phyloP scores from a whole-genome alignment of 108 stramenopile genomes.

The Nitzschia sp. region DNA sequence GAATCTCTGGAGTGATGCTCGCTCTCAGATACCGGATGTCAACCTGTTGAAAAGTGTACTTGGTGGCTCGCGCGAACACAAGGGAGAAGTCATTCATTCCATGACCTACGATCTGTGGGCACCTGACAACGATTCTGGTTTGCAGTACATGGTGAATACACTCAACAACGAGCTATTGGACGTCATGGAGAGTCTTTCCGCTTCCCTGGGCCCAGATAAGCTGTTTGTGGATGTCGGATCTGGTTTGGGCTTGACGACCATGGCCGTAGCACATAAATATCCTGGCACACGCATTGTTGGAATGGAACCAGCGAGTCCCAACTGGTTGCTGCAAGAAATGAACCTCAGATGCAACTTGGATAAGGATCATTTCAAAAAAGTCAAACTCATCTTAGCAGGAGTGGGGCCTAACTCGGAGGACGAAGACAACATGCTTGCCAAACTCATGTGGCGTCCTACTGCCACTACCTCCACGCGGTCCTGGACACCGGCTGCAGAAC shows the following conservation, averaged over 20 bases:
- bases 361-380: conserved; percentile 47
- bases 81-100: conserved; percentile 41
- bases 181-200: conserved; percentile 42
- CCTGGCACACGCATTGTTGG: conserved; percentile 67
- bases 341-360: conserved; percentile 71
- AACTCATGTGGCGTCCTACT: conserved; percentile 69
- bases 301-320: conserved; percentile 76
- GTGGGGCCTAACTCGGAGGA: conserved; percentile 71
- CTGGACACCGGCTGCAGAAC: conserved; percentile 62
- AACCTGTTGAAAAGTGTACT: conserved; percentile 44
- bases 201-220: conserved; percentile 58
- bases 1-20: conserved; percentile 68
- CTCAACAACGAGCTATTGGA: conserved; percentile 49
- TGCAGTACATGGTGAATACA: conserved; percentile 50
- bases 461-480: conserved; percentile 63
- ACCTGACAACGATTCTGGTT: conserved; percentile 53
- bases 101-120: conserved; percentile 64
- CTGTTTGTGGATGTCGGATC: conserved; percentile 79
- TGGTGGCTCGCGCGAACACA: conserved; percentile 42
- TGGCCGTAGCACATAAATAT: conserved; percentile 57
- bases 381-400: conserved; percentile 50
- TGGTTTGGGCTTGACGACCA: conserved; percentile 64
- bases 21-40: conserved; percentile 55
- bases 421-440: conserved; percentile 64
- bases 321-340: conserved; percentile 76